Evolutionary conservation across 805 yeast genomes (phyloP).

Genomic region (Lachancea cidri): DNA sequence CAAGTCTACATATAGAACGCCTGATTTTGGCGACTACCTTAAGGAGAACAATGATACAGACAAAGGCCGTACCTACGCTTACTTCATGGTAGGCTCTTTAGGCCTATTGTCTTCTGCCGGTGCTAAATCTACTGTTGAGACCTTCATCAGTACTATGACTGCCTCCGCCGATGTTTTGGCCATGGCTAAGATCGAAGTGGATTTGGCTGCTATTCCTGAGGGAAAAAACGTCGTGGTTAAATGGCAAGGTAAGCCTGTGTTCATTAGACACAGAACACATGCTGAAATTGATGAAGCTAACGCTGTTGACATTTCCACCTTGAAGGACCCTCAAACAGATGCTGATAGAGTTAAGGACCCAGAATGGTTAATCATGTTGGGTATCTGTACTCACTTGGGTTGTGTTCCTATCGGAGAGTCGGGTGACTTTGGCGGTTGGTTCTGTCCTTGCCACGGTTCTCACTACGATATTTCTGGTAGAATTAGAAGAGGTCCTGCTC

Average conservation of each 20-base stretch:
- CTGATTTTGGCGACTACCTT: slow-evolving; percentile 79
- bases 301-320: slow-evolving; percentile 61
- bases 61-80: slow-evolving; percentile 78
- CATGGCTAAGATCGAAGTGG: slow-evolving; percentile 98
- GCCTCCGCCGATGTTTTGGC: slow-evolving; percentile 99
- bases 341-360: slow-evolving; percentile 93
- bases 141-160: slow-evolving; percentile 87
- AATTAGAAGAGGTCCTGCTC: slow-evolving; percentile 99
- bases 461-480: slow-evolving; percentile 99
- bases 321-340: slow-evolving; percentile 95
- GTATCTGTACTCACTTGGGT: slow-evolving; percentile 99
- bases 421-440: slow-evolving; percentile 99
- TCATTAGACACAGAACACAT: slow-evolving; percentile 96
- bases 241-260: slow-evolving; percentile 99
- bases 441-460: slow-evolving; percentile 99
- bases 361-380: slow-evolving; percentile 98
- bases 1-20: slow-evolving; percentile 82
- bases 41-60: slow-evolving; percentile 67
- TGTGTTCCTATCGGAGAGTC: slow-evolving; percentile 99
- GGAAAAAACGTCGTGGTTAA: slow-evolving; percentile 97
- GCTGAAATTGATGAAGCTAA: slow-evolving; percentile 95
- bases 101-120: slow-evolving; percentile 90
- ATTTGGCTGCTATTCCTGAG: slow-evolving; percentile 86
- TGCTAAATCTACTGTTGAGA: slow-evolving; percentile 93
- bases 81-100: slow-evolving; percentile 96